Evolutionary conservation across 768 basidiomycete genomes (phyloP).

Genomic region (Tricholoma saponaceum): DNA sequence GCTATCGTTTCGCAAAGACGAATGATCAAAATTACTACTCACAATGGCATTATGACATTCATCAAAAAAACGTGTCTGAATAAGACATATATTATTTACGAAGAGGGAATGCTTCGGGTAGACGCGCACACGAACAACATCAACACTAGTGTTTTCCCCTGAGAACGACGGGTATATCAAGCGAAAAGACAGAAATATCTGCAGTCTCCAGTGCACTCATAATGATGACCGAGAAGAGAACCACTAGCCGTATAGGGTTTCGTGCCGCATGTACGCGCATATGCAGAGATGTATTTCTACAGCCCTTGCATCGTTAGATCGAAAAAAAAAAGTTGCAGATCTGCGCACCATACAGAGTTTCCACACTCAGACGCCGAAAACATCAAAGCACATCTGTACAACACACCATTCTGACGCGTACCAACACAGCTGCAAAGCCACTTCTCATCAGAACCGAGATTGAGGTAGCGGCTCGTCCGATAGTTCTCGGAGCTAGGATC

Average conservation of each 20-base stretch:
- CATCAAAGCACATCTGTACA: background rate
- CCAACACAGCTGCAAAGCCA: background rate
- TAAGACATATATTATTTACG: background rate
- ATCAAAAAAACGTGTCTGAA: background rate
- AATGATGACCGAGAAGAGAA: constrained; percentile 25
- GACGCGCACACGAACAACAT: background rate
- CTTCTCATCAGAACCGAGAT: background rate
- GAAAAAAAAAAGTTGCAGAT: background rate
- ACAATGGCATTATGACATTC: background rate
- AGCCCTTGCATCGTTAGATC: background rate
- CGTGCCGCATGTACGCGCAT: constrained; percentile 27
- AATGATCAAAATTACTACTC: background rate
- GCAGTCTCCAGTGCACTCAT: constrained; percentile 34
- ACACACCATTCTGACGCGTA: background rate
- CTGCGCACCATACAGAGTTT: constrained; percentile 9
- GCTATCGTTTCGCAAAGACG: background rate
- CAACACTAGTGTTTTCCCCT: background rate
- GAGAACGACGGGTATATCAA: constrained; percentile 14
- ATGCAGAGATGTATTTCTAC: constrained; percentile 31
- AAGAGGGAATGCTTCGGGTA: background rate
- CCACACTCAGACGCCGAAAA: constrained; percentile 2
- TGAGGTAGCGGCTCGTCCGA: too few relatives aligned
- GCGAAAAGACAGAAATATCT: constrained; percentile 30
- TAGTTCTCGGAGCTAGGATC: too few relatives aligned
- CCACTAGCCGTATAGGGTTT: constrained; percentile 21